phyloP scores from a whole-genome alignment of 2,329 filamentous ascomycete genomes.

The Aspergillus viridinutans region DNA sequence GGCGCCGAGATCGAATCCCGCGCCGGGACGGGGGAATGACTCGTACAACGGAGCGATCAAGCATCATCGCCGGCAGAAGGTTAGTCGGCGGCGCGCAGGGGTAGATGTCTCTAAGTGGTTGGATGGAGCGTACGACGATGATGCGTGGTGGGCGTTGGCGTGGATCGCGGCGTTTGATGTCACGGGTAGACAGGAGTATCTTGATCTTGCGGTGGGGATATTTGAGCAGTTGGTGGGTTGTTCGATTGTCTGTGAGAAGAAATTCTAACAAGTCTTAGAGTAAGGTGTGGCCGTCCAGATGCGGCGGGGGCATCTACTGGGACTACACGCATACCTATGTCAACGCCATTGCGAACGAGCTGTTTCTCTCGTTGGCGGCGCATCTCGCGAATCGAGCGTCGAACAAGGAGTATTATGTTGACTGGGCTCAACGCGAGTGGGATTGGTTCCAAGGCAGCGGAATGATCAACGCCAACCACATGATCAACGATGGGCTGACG shows the following conservation, averaged over 20 bases:
- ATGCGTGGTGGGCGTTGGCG: constrained; percentile 52
- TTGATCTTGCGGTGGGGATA: constrained; percentile 46
- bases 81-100: neutral
- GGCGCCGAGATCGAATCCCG: constrained; percentile 17
- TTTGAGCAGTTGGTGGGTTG: constrained; percentile 42
- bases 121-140: constrained; percentile 47
- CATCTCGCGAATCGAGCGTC: constrained; percentile 51
- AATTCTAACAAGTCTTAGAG: constrained; percentile 15
- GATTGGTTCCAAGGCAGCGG: constrained; percentile 49
- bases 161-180: constrained; percentile 55
- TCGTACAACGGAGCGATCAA: constrained; percentile 1
- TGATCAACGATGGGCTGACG: constrained; percentile 53
- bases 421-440: constrained; percentile 47
- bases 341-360: constrained; percentile 55
- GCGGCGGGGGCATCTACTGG: constrained; percentile 48
- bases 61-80: neutral
- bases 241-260: neutral
- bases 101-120: constrained; percentile 24
- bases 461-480: constrained; percentile 45
- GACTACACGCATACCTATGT: constrained; percentile 43
- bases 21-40: constrained; percentile 14
- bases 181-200: constrained; percentile 43
- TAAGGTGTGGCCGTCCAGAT: constrained; percentile 40
- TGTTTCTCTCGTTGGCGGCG: constrained; percentile 53
- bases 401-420: constrained; percentile 37